Conservation (phyloP, 257 asterid genomes). For the Orobanche coerulescens region DNA sequence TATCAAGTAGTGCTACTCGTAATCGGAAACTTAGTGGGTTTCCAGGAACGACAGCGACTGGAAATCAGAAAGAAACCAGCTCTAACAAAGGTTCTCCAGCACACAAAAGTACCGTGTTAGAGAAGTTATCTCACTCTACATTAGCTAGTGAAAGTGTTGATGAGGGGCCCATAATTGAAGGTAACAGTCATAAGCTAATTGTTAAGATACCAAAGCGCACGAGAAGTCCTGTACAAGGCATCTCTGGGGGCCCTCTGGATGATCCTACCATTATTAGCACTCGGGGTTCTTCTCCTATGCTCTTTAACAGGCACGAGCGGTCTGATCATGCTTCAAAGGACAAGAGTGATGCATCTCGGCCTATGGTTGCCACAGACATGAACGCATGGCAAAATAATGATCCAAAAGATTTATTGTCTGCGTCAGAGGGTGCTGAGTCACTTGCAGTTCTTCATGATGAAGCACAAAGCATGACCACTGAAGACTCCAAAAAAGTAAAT, state of each 20-base stretch:
- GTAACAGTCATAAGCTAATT: constrained; percentile 51
- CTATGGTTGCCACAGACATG: constrained; percentile 33
- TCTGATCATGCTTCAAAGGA: constrained; percentile 33
- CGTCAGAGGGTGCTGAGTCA: constrained; percentile 43
- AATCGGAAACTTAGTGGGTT: constrained; percentile 27
- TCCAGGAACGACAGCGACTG: constrained; percentile 24
- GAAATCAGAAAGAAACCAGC: constrained; percentile 34
- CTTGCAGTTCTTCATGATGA: constrained; percentile 41
- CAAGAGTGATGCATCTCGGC: constrained; percentile 37
- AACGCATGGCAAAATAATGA: constrained; percentile 40
- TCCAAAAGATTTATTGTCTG: constrained; percentile 30
- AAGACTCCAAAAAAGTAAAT: constrained; percentile 28
- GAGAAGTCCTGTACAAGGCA: constrained; percentile 62
- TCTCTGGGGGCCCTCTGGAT: constrained; percentile 42
- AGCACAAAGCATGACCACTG: constrained; percentile 39
- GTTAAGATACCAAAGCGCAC: constrained; percentile 69
- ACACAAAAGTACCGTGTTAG: constrained; percentile 26
- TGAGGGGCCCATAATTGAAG: constrained; percentile 40
- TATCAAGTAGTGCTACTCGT: constrained; percentile 25
- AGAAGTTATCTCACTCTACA: constrained; percentile 34
- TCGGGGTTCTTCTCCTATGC: constrained; percentile 51
- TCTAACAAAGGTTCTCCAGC: constrained; percentile 29
- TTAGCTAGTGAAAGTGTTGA: constrained; percentile 34
- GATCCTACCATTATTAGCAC: constrained; percentile 43
- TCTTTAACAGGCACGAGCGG: constrained; percentile 39